These are phyloP conservation scores for Artemisia argyi DNA, from an alignment of 129 eudicot species.

Conservation along the genomic window DNA sequence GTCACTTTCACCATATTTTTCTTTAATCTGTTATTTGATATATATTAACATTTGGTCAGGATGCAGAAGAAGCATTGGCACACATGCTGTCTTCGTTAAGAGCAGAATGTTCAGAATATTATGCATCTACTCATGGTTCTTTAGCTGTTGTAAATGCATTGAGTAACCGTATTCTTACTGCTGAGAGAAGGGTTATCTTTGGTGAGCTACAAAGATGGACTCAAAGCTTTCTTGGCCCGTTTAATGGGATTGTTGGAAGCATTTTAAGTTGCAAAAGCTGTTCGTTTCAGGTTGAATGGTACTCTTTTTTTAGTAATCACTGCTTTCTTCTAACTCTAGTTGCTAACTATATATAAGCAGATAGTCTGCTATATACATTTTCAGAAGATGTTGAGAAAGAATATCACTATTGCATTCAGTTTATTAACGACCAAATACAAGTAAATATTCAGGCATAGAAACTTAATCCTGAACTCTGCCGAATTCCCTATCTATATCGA, in stretches of 20 bases:
- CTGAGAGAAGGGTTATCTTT: constrained; percentile 29
- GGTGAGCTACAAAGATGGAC: constrained; percentile 71
- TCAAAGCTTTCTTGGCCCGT: constrained; percentile 69
- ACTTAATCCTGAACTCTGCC: too few species aligned
- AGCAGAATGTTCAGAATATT: constrained; percentile 69
- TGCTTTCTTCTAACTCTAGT: neutral
- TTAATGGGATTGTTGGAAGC: constrained; percentile 91
- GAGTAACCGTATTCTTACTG: constrained; percentile 50
- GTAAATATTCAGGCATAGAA: neutral
- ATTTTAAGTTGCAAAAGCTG: constrained; percentile 75
- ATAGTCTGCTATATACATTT: neutral
- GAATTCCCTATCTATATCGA: too few species aligned
- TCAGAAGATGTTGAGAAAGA: too few species aligned
- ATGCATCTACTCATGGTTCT: constrained; percentile 42
- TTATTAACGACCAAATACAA: neutral
- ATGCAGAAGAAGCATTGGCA: constrained; percentile 91
- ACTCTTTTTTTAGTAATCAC: constrained; percentile 29
- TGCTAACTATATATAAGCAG: neutral
- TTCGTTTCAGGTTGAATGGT: constrained; percentile 91
- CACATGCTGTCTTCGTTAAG: constrained; percentile 85
- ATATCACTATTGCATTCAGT: too few species aligned
- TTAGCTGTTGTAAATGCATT: constrained; percentile 51
- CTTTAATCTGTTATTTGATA: constrained; percentile 7
- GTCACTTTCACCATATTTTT: neutral
- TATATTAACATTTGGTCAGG: constrained; percentile 45